Base-by-base conservation (phyloP, 2,329 filamentous ascomycete genomes). In the Meredithiella fracta region DNA sequence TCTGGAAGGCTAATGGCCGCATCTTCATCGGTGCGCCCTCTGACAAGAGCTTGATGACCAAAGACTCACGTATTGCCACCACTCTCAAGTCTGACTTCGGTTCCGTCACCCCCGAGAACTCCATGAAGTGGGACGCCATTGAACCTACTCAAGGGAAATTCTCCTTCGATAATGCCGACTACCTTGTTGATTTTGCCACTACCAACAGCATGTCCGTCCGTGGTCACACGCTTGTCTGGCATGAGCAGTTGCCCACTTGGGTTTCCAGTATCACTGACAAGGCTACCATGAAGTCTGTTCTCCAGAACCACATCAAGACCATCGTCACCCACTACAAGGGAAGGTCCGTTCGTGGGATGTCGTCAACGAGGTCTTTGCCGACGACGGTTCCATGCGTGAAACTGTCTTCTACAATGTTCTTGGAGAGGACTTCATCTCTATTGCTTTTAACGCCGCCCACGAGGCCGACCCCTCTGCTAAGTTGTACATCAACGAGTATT, bases 401-500 rank as follows among this genome's bases (percentile, higher is more conserved):
- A 77, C 73, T 8, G 79, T 85, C 62, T 87, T 85, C 70, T 82
- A 72, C 62, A 73, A 77, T 25, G 77, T 86, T 1, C 74, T 87
- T 3, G 83, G 83, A 47, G 82, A 86, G 68, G 75, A 77, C 65
- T 86, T 83, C 63, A 78, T 88, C 54, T 70, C 72, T 22, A 82
- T 85, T 62, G 83, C 83, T 37, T 88, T 87, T 69, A 72, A 77
- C 54, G 78, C 83, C 9, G 84, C 85, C 20, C 75, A 77, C 53
- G 72, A 72, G 7, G 82, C 80, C 14, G 84, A 87, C 65, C 81
- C 83, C 1, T 63, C 67, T 56, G 82, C 80, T 2, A 83, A 82
- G 68, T 72, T 88, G 40, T 89, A 85, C 71, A 85, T 87, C 69
- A 89, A 88, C 67, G 83, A 88, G 66, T 79, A 75, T 68, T 85